Evolutionary conservation across 2,329 filamentous ascomycete species (phyloP).

Genomic region (Lecanoromycetidae sp.): DNA sequence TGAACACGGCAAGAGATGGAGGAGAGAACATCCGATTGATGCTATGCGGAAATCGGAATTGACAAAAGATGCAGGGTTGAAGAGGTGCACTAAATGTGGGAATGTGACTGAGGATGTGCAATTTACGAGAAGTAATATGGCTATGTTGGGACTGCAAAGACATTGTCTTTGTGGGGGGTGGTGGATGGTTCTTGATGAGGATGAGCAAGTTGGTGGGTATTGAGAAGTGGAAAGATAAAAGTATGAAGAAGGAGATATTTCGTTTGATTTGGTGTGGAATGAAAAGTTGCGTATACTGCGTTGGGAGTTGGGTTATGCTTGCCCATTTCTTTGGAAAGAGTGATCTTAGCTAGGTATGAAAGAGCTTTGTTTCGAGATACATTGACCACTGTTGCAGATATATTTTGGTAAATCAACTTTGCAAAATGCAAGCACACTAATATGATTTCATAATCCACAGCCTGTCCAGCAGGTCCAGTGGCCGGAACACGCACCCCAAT

Average conservation of each 20-base stretch:
- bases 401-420: too few relatives aligned
- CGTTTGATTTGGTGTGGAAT: background rate
- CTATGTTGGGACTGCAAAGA: conserved; percentile 21
- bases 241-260: background rate
- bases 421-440: too few relatives aligned
- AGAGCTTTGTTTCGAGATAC: too few relatives aligned
- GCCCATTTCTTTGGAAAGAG: too few relatives aligned
- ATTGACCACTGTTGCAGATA: too few relatives aligned
- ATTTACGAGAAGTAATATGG: conserved; percentile 24
- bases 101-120: conserved; percentile 52
- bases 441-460: too few relatives aligned
- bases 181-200: conserved; percentile 22
- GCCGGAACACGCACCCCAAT: too few relatives aligned
- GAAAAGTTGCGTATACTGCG: too few relatives aligned
- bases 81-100: conserved; percentile 48
- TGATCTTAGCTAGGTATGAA: too few relatives aligned
- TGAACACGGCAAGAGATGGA: conserved; percentile 45
- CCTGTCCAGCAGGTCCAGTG: too few relatives aligned
- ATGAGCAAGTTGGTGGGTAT: background rate
- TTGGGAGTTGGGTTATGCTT: too few relatives aligned
- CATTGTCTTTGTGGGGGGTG: conserved; percentile 25
- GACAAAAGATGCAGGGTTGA: conserved; percentile 24
- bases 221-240: background rate
- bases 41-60: conserved; percentile 39
- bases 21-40: conserved; percentile 47